Conservation (phyloP, 1,284 basidiomycete species). For the Cryptococcus sp. region DNA sequence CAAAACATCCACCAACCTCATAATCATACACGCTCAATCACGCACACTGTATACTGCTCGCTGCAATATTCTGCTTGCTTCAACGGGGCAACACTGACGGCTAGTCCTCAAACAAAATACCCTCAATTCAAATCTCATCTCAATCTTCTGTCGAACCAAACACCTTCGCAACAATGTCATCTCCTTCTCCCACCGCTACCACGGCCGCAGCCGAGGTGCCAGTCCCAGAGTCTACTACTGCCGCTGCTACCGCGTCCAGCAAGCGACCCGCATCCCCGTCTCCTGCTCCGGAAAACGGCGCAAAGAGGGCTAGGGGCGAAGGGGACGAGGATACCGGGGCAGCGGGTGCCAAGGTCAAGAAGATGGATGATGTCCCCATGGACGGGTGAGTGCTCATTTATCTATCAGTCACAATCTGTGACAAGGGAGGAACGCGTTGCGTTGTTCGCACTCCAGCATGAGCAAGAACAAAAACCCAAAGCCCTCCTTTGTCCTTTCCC, state of each 20-base stretch:
- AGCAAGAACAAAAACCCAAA: too few relatives aligned
- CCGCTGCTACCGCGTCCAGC: constrained; percentile 7
- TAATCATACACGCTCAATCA: constrained; percentile 2
- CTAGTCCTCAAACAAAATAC: constrained; percentile 2
- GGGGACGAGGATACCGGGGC: constrained; percentile 7
- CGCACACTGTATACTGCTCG: not conserved
- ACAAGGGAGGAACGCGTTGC: not conserved
- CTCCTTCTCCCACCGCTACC: constrained; percentile 8
- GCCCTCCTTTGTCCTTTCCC: too few relatives aligned
- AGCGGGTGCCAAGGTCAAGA: constrained; percentile 20
- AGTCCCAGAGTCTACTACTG: too few relatives aligned
- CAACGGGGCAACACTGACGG: constrained; percentile 4
- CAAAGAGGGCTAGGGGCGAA: constrained; percentile 4
- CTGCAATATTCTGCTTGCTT: too few relatives aligned
- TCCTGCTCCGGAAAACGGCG: constrained; percentile 8
- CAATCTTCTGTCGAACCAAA: not conserved
- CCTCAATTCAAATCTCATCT: not conserved
- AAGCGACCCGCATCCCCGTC: constrained; percentile 19
- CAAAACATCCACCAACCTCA: not conserved
- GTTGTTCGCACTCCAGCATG: too few relatives aligned
- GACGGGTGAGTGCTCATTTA: constrained; percentile 35
- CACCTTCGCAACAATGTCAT: constrained; percentile 9
- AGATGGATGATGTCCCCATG: constrained; percentile 46
- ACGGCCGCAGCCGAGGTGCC: too few relatives aligned
- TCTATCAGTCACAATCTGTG: not conserved